These are phyloP conservation scores for Dimocarpus longan DNA, from an alignment of 345 rosid genomes.

Conservation along the genomic window DNA sequence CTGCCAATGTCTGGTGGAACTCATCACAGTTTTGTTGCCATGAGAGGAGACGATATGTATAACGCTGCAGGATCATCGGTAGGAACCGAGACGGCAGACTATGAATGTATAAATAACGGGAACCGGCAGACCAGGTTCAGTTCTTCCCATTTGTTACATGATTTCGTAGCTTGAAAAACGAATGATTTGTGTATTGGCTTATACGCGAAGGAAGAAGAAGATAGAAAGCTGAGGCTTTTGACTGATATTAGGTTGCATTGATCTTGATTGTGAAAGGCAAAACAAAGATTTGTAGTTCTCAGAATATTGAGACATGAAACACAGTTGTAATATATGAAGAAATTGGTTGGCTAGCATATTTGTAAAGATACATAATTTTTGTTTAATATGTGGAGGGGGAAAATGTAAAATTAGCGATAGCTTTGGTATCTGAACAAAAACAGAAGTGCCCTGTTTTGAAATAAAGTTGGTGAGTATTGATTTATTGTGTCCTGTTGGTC, in stretches of 20 bases:
- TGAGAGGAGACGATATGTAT: slow-evolving; percentile 62
- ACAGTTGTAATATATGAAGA: slow-evolving; percentile 35
- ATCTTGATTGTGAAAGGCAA: slow-evolving; percentile 17
- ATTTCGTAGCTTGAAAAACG: slow-evolving; percentile 70
- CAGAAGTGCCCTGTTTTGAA: slow-evolving; percentile 8
- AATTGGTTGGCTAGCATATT: slow-evolving; percentile 30
- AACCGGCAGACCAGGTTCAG: slow-evolving; percentile 62
- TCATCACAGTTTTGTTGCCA: slow-evolving; percentile 48
- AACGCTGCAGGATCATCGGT: slow-evolving; percentile 40
- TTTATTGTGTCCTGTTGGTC: background rate
- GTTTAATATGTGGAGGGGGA: slow-evolving; percentile 30
- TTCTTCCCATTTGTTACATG: slow-evolving; percentile 72
- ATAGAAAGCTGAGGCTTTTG: background rate
- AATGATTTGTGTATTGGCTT: slow-evolving; percentile 6
- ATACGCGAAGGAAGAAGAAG: background rate
- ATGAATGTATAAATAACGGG: slow-evolving; percentile 57
- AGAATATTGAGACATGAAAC: slow-evolving; percentile 22
- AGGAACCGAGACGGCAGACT: slow-evolving; percentile 49
- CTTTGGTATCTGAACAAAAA: slow-evolving; percentile 10
- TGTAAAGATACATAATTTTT: slow-evolving; percentile 36
- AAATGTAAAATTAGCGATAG: slow-evolving; percentile 21
- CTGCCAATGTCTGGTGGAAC: slow-evolving; percentile 53
- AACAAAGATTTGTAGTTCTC: slow-evolving; percentile 15
- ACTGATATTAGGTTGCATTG: slow-evolving; percentile 5
- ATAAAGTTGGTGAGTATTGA: slow-evolving; percentile 20